Percentiles rank a stretch among this genome's conserved stretches.
phyloP scores from a whole-genome alignment of 257 asterid species.

The Marsdenia floribunda region DNA sequence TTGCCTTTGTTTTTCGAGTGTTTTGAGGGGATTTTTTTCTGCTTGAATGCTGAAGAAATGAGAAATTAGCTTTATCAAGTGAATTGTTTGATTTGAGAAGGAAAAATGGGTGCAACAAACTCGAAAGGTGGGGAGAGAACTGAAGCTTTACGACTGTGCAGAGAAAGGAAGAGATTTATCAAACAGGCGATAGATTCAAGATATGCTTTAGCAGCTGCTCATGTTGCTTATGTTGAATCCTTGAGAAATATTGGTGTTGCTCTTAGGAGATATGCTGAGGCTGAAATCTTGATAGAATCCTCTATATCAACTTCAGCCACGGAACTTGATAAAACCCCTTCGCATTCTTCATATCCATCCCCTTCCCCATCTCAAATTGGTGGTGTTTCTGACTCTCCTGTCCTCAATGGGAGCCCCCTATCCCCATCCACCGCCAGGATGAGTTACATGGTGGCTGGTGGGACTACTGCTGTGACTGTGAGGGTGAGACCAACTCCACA shows the following conservation, averaged over 20 bases:
- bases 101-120: constrained; percentile 62
- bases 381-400: constrained; percentile 67
- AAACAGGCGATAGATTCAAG: constrained; percentile 91
- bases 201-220: constrained; percentile 90
- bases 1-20: constrained; percentile 9
- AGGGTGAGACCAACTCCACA: constrained; percentile 40
- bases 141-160: constrained; percentile 73
- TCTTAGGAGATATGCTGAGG: constrained; percentile 87
- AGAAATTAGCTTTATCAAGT: constrained; percentile 22
- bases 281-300: constrained; percentile 66
- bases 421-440: constrained; percentile 64
- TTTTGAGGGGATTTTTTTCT: background rate
- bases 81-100: constrained; percentile 16
- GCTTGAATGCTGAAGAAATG: constrained; percentile 19
- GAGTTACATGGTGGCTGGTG: constrained; percentile 83
- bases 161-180: constrained; percentile 69
- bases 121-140: constrained; percentile 64
- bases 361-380: constrained; percentile 62
- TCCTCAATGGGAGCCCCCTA: constrained; percentile 68
- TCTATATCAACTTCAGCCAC: constrained; percentile 51
- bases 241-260: constrained; percentile 79
- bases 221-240: constrained; percentile 80
- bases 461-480: constrained; percentile 58
- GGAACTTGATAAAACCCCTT: constrained; percentile 67
- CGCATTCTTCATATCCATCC: constrained; percentile 62